A percentile compares a stretch with the other conserved stretches of the same genome.
These are phyloP conservation scores for Plasmodium vinckei DNA, from an alignment of 169 alveolate species.

Conservation along the genomic window DNA sequence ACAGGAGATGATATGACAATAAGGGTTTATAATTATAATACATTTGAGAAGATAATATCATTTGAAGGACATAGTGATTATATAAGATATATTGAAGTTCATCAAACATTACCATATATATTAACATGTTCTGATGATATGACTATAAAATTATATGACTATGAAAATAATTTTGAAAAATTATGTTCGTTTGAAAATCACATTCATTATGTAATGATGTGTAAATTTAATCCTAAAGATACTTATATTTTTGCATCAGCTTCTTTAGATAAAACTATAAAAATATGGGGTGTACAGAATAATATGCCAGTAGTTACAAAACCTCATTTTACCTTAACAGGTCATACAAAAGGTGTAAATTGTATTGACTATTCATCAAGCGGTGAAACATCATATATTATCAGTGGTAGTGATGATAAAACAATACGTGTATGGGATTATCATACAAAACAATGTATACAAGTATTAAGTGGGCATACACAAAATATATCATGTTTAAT, in stretches of 20 bases:
- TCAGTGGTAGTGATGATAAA: conserved; percentile 97
- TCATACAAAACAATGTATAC: conserved; percentile 97
- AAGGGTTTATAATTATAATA: conserved; percentile 96
- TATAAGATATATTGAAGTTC: conserved; percentile 97
- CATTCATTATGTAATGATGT: conserved; percentile 98
- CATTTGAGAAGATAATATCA: conserved; percentile 95
- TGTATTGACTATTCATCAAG: conserved; percentile 88
- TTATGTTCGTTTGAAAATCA: conserved; percentile 96
- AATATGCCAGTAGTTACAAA: conserved; percentile 84
- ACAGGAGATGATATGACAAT: conserved; percentile 96
- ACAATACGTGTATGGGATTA: conserved; percentile 99
- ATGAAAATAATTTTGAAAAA: conserved; percentile 95
- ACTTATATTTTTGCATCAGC: conserved; percentile 96
- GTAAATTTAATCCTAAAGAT: conserved; percentile 97
- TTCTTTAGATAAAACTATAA: conserved; percentile 95
- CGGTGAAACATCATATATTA: conserved; percentile 95
- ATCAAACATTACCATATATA: conserved; percentile 95
- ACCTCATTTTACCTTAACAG: conserved; percentile 96
- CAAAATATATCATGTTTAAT: conserved; percentile 94
- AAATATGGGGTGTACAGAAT: conserved; percentile 93
- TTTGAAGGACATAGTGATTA: conserved; percentile 98
- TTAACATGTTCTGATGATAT: conserved; percentile 98
- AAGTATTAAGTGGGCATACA: conserved; percentile 95
- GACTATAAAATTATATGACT: conserved; percentile 95
- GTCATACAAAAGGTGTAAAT: conserved; percentile 98